A percentile compares a stretch with the other conserved stretches of the same genome.
These are phyloP conservation scores for Populus deltoides DNA, from an alignment of 345 rosid species.

Conservation along the genomic window DNA sequence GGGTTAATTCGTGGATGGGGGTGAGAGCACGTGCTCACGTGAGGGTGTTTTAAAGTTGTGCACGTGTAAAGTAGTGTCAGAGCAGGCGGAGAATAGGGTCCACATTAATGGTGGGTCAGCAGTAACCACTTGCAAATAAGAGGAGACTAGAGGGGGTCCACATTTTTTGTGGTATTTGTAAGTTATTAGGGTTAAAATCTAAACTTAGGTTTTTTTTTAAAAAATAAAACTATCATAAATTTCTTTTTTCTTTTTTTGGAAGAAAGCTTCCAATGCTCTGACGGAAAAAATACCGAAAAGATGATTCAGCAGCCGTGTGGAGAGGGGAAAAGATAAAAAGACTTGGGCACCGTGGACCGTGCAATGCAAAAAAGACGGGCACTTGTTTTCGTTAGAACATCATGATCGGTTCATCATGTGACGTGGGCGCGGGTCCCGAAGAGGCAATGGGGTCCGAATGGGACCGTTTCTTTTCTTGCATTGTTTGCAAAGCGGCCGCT, in stretches of 20 bases:
- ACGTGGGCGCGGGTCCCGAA: constrained; percentile 38
- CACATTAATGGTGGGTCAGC: constrained; percentile 49
- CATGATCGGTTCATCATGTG: constrained; percentile 28
- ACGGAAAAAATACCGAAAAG: too few relatives aligned
- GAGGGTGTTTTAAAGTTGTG: constrained; percentile 33
- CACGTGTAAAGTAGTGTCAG: constrained; percentile 63
- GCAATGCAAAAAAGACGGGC: constrained; percentile 1
- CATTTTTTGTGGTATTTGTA: too few relatives aligned
- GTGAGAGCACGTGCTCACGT: constrained; percentile 57
- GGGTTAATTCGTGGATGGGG: background rate
- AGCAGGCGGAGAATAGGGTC: constrained; percentile 39
- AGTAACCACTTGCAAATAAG: constrained; percentile 22
- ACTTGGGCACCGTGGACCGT: constrained; percentile 29
- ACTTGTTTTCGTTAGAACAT: constrained; percentile 5
- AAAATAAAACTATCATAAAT: too few relatives aligned
- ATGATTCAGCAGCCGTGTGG: too few relatives aligned
- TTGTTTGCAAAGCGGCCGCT: constrained; percentile 47
- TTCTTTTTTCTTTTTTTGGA: too few relatives aligned
- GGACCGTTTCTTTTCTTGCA: constrained; percentile 25
- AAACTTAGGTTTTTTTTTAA: too few relatives aligned
- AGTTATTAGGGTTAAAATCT: too few relatives aligned
- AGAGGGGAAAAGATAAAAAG: background rate
- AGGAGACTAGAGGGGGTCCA: background rate
- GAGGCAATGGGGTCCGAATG: constrained; percentile 2
- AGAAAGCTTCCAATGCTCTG: too few relatives aligned